phyloP scores from a whole-genome alignment of 2,329 filamentous ascomycete species.

The Diplodia corticola region DNA sequence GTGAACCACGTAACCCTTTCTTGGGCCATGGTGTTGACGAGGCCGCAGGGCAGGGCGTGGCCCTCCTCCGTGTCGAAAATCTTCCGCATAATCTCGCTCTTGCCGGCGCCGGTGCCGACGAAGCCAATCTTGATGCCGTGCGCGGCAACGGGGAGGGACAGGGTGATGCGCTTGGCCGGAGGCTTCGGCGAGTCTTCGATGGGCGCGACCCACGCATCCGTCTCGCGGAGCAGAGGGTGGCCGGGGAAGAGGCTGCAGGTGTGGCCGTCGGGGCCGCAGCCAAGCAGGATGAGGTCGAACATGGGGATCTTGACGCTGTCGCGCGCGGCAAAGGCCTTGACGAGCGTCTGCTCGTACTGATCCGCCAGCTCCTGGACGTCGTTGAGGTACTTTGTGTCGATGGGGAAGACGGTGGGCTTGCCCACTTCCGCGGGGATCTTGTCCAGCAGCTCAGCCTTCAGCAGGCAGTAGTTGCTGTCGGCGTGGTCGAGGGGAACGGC shows the following conservation, averaged over 20 bases:
- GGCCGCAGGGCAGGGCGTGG: constrained; percentile 73
- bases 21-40: constrained; percentile 81
- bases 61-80: constrained; percentile 83
- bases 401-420: constrained; percentile 73
- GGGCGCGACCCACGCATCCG: constrained; percentile 85
- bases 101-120: constrained; percentile 83
- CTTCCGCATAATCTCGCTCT: constrained; percentile 88
- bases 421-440: constrained; percentile 72
- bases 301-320: constrained; percentile 93
- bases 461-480: constrained; percentile 89
- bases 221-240: constrained; percentile 82
- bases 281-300: constrained; percentile 91
- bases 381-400: constrained; percentile 67
- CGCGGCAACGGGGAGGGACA: constrained; percentile 86
- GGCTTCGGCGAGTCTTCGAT: constrained; percentile 96
- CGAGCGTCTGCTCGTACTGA: constrained; percentile 85
- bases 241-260: constrained; percentile 95
- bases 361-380: constrained; percentile 92
- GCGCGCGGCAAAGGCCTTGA: constrained; percentile 81
- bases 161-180: constrained; percentile 83
- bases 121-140: constrained; percentile 87
- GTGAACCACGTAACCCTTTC: constrained; percentile 96
- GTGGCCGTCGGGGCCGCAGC: constrained; percentile 93
- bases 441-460: constrained; percentile 84
- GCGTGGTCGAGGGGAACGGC: constrained; percentile 87